Conservation (phyloP, 2,329 filamentous ascomycete species). For the Diplodia scrobiculata region DNA sequence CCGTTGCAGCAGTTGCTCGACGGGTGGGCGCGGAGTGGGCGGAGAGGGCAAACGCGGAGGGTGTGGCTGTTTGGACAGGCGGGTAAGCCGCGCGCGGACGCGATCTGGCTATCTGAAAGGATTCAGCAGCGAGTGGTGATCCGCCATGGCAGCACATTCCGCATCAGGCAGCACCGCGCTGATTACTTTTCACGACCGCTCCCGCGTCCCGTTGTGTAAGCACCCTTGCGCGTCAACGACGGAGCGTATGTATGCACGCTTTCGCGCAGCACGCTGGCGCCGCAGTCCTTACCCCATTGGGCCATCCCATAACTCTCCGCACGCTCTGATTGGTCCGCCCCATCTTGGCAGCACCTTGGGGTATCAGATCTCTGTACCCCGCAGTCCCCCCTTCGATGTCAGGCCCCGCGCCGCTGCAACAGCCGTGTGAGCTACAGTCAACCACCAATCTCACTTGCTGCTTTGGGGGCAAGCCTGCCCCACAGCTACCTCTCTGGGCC, state of each 20-base stretch:
- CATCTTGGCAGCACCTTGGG: slow-evolving; percentile 12
- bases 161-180: neutral
- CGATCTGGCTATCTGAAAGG: neutral
- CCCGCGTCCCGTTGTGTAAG: neutral
- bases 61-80: too few species aligned
- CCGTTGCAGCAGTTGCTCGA: slow-evolving; percentile 9
- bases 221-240: neutral
- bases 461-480: neutral
- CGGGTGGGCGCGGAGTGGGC: neutral
- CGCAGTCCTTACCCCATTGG: neutral
- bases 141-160: slow-evolving; percentile 19
- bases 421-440: neutral
- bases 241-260: neutral
- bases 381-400: slow-evolving; percentile 5
- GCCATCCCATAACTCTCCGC: neutral
- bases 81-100: neutral
- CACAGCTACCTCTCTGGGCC: slow-evolving; percentile 13
- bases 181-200: slow-evolving; percentile 8
- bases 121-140: neutral
- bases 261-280: neutral
- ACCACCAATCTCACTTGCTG: slow-evolving; percentile 4
- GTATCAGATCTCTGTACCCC: slow-evolving; percentile 24
- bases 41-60: too few species aligned
- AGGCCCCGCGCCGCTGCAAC: slow-evolving; percentile 18
- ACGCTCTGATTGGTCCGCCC: neutral